These are phyloP conservation scores for Calonectria leucothoes DNA, from an alignment of 2,329 filamentous ascomycete genomes.

Conservation along the genomic window DNA sequence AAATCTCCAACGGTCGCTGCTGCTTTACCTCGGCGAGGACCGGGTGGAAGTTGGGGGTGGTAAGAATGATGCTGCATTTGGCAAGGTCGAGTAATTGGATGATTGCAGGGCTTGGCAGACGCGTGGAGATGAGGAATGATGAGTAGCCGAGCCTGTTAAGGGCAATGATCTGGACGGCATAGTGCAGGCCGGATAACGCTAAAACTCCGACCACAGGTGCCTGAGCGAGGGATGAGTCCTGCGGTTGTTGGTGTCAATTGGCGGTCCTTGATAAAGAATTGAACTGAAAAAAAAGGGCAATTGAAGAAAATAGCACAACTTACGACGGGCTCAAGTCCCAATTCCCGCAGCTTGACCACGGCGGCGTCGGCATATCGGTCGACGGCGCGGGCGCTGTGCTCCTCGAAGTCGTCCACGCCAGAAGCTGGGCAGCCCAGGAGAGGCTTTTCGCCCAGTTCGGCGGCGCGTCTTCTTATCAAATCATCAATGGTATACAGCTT, in stretches of 20 bases:
- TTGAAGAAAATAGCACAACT: neutral
- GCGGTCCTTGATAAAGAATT: too few species aligned
- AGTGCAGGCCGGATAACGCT: slow-evolving; percentile 32
- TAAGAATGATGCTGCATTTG: slow-evolving; percentile 25
- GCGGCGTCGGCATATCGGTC: slow-evolving; percentile 38
- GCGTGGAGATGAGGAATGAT: slow-evolving; percentile 36
- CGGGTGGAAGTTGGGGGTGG: slow-evolving; percentile 30
- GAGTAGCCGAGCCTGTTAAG: slow-evolving; percentile 35
- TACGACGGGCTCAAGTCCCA: slow-evolving; percentile 33
- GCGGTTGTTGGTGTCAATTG: neutral
- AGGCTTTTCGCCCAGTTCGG: slow-evolving; percentile 23
- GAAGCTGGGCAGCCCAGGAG: slow-evolving; percentile 28
- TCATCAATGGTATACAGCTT: slow-evolving; percentile 37
- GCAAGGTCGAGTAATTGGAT: slow-evolving; percentile 29
- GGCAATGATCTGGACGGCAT: slow-evolving; percentile 35
- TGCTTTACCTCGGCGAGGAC: slow-evolving; percentile 30
- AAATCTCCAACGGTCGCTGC: slow-evolving; percentile 18
- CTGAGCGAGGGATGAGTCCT: slow-evolving; percentile 27
- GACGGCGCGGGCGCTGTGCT: slow-evolving; percentile 33
- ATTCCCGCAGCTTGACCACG: slow-evolving; percentile 22
- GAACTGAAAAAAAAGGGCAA: neutral
- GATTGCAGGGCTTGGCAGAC: slow-evolving; percentile 32
- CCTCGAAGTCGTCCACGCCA: slow-evolving; percentile 30
- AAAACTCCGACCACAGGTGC: slow-evolving; percentile 37
- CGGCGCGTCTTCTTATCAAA: slow-evolving; percentile 29